Evolutionary conservation across 108 stramenopile species (phyloP).

Genomic region (Pseudonitzschia delicatissima): DNA sequence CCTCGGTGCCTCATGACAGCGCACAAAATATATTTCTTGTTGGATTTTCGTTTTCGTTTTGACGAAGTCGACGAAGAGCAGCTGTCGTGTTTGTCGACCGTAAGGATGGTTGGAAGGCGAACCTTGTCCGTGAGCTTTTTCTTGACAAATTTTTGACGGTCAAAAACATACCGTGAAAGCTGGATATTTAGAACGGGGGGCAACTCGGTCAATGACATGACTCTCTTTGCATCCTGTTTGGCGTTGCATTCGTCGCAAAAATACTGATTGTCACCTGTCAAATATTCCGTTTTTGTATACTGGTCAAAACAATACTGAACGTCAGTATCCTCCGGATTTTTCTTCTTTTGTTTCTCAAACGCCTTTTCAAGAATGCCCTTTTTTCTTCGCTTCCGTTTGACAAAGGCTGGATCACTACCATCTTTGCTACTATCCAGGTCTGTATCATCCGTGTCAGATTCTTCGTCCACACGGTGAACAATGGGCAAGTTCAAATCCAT

Average conservation of each 20-base stretch:
- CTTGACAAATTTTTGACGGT: constrained; percentile 53
- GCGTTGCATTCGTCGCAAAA: constrained; percentile 56
- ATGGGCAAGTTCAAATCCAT: constrained; percentile 77
- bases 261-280: constrained; percentile 85
- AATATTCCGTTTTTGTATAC: constrained; percentile 55
- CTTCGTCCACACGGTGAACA: constrained; percentile 21
- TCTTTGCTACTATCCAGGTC: constrained; percentile 3
- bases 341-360: constrained; percentile 6
- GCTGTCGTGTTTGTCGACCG: constrained; percentile 24
- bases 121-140: constrained; percentile 75
- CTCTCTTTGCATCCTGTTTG: constrained; percentile 66
- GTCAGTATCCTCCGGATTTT: constrained; percentile 31
- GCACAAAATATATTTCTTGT: constrained; percentile 50
- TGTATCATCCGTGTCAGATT: neutral
- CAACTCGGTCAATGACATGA: constrained; percentile 37
- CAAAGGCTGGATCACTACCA: neutral
- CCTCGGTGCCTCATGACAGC: constrained; percentile 85
- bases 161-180: constrained; percentile 80
- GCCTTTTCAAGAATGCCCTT: constrained; percentile 12
- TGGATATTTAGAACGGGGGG: constrained; percentile 86
- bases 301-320: constrained; percentile 67
- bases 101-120: constrained; percentile 47
- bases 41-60: neutral
- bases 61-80: neutral
- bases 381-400: constrained; percentile 5